Evolutionary conservation across 2,329 filamentous ascomycete genomes (phyloP), one percentile per base, ranked within the genome.

Genomic region (Intubia oerlemansii): DNA sequence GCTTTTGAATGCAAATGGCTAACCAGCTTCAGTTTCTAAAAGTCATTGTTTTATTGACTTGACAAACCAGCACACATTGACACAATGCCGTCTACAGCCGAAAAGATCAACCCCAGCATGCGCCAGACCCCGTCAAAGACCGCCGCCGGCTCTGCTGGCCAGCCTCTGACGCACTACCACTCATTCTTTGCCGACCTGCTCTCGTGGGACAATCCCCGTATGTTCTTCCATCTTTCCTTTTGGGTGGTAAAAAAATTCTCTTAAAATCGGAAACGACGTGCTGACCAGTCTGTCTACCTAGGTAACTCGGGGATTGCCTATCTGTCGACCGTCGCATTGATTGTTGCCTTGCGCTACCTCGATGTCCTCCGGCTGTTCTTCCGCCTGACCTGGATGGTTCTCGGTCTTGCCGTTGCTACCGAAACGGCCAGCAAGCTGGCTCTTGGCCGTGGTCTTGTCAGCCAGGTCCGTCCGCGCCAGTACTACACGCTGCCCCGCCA

Each of bases 131-230:
- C n/a, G n/a, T n/a, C n/a, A n/a, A n/a, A n/a, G n/a, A n/a, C n/a
- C n/a, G n/a, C n/a, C n/a, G n/a, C n/a, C n/a, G n/a, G n/a, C n/a
- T n/a, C n/a, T n/a, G n/a, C 63, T 26, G 66, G 64, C 41, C 66
- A 73, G 48, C 61, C 62, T 28, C 49, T 74, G 43, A 74, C 67
- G 34, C 66, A 73, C 49, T 77, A 75, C 47, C 69, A 76, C 53
- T 75, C 68, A 11, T 66, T 75, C 51, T 76, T 77, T 50, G 63
- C 61, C 28, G 66, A 72, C 47, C 57, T 77, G 32, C 54, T 77
- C 36, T 74, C 69, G 39, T 76, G 71, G 67, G 59, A 71, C 44
- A 69, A 72, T 46, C 67, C 67, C 44, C 62, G 67, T 69, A 57
- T 44, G 62, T 56, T 16, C 17, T 20, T 35, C n/a, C 22, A 7